Evolutionary conservation across 805 yeast genomes (phyloP), one percentile per base, ranked within the genome.

Genomic region (Teunomyces lycoperdinae): DNA sequence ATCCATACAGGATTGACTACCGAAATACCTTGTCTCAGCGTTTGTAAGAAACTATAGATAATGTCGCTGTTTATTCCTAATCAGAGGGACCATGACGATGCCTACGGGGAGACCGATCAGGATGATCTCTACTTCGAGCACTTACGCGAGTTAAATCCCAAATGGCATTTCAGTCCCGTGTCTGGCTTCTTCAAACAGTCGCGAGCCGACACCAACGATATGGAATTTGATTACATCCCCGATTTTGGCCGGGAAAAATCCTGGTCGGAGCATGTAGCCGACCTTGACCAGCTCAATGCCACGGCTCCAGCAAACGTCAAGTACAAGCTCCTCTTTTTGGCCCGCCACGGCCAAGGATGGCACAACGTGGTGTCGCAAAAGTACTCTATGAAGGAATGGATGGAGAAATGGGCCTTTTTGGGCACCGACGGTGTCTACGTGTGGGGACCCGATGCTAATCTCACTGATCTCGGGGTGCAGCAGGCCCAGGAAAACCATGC

Each of bases 51-150:
- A 9, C 36, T 13, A 33, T 40, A 58, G 6, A 20, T 1, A 20
- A 20, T 62, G 62, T 61, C 70, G 8, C 54, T 63, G 26, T 53
- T 68, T 31, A 60, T 67, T 10, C 74, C 74, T 2, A 61, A 63
- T 11, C 51, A 46, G 8, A 55, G 60, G 8, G 74, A 68, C 47
- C 59, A 53, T 43, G 53, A 46, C 6, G 74, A 70, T 52, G 73
- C 73, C 9, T 66, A 66, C 46, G 66, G 56, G 9, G 62, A 60
- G 20, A 43, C 51, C 28, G 61, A 59, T 20, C 52, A 58, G 28
- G 64, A 58, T 35, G 50, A 42, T 7, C 38, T 50, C n/a, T 63
- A 60, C 47, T 45, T 44, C 9, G 28, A 50, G 9, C 52, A 58
- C 35, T 24, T 26, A 5, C 17, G 9, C 3, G 8, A 38, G 10